Percentiles rank a stretch among this genome's conserved stretches.
phyloP scores from a whole-genome alignment of 306 rosid genomes.

The Senna tora region DNA sequence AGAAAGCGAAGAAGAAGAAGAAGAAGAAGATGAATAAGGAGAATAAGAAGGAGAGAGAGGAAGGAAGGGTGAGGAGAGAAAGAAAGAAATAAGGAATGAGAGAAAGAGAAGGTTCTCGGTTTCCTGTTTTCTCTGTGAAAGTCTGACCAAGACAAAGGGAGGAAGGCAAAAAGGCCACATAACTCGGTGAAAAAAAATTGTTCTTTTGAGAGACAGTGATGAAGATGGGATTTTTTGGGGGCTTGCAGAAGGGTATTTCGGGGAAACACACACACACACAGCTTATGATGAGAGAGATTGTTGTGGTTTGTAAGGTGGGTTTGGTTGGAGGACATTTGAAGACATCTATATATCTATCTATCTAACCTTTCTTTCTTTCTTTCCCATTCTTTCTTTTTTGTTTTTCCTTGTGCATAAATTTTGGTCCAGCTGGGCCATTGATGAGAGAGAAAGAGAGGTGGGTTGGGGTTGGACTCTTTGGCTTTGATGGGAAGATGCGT shows the following conservation, averaged over 20 bases:
- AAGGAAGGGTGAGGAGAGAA: conserved; percentile 16
- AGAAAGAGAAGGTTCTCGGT: conserved; percentile 65
- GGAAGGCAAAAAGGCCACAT: conserved; percentile 98
- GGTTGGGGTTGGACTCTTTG: conserved; percentile 15
- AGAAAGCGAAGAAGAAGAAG: conserved; percentile 20
- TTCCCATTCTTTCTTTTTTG: conserved; percentile 39
- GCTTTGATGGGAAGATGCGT: conserved; percentile 35
- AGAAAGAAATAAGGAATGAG: conserved; percentile 41
- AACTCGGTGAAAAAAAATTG: conserved; percentile 92
- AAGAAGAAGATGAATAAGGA: conserved; percentile 15
- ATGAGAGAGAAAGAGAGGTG: conserved; percentile 13
- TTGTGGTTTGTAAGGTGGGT: conserved; percentile 63
- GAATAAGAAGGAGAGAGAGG: conserved; percentile 25
- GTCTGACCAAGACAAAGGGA: conserved; percentile 91
- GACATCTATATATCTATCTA: conserved; percentile 53
- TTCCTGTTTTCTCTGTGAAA: conserved; percentile 97
- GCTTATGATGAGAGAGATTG: conserved; percentile 43
- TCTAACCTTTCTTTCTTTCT: conserved; percentile 43
- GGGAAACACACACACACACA: no score
- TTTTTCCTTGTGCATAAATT: conserved; percentile 68
- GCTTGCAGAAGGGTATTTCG: conserved; percentile 98
- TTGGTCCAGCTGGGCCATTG: conserved; percentile 76
- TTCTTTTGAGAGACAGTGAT: conserved; percentile 84
- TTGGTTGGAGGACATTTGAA: conserved; percentile 98
- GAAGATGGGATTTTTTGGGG: conserved; percentile 98